phyloP scores from a whole-genome alignment of 176 grass and related monocot species.

The Echinochloa phyllopogon region DNA sequence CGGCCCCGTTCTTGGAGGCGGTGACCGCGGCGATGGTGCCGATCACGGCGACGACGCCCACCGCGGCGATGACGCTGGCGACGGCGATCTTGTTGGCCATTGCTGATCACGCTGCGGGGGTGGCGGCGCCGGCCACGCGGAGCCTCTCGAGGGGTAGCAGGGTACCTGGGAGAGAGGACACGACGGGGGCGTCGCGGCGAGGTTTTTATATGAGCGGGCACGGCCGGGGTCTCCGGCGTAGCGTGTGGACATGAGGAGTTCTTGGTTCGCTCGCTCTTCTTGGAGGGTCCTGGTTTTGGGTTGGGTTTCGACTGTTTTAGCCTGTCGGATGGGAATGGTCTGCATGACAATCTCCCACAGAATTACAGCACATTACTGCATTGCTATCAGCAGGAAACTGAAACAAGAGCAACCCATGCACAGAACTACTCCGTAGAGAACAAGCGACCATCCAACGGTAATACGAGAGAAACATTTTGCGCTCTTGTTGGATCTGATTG shows the following conservation, averaged over 20 bases:
- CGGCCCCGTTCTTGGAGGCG: conserved; percentile 25
- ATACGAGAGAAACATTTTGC: neutral
- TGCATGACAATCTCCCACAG: conserved; percentile 13
- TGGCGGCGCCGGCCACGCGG: neutral
- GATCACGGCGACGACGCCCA: conserved; percentile 72
- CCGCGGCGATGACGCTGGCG: conserved; percentile 56
- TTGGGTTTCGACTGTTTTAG: conserved; percentile 25
- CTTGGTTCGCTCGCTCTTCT: neutral
- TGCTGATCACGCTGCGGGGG: neutral
- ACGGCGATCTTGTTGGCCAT: conserved; percentile 70
- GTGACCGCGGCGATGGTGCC: conserved; percentile 64
- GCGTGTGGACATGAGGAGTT: conserved; percentile 49
- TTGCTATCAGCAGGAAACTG: neutral
- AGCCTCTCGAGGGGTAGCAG: neutral
- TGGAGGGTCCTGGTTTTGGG: conserved; percentile 33
- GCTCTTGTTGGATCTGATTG: too few species aligned
- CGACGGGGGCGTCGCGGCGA: neutral
- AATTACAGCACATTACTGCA: neutral
- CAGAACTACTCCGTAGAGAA: neutral
- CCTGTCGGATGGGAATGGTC: conserved; percentile 12
- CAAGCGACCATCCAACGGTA: neutral
- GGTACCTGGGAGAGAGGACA: neutral
- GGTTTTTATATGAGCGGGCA: conserved; percentile 27
- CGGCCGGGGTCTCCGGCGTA: neutral
- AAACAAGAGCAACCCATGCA: neutral